phyloP scores from a whole-genome alignment of 1,139 yeast species.

The Suhomyces yuchorum region DNA sequence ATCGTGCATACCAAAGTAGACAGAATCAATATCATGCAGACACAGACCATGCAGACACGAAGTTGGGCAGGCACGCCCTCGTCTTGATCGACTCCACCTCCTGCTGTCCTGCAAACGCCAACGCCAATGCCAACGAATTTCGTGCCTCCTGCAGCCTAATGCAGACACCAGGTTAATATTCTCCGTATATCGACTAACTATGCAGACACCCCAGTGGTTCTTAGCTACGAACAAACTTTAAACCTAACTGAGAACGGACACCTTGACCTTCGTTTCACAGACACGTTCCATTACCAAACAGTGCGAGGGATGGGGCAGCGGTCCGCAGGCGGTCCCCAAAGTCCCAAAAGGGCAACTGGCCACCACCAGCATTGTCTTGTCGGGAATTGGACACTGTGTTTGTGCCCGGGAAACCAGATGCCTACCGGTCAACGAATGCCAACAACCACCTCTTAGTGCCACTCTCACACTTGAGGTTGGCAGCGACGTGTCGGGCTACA shows the following conservation, averaged over 20 bases:
- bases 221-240: neutral
- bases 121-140: neutral
- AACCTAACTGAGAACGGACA: neutral
- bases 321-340: too few relatives aligned
- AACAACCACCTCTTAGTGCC: too few relatives aligned
- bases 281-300: neutral
- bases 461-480: neutral
- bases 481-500: neutral
- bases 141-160: neutral
- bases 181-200: neutral
- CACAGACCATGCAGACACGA: neutral
- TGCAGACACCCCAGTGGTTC: neutral
- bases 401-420: too few relatives aligned
- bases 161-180: neutral
- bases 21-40: neutral
- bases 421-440: too few relatives aligned
- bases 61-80: neutral
- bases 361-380: too few relatives aligned
- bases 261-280: too few relatives aligned
- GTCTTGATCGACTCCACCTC: neutral
- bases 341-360: too few relatives aligned
- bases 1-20: neutral
- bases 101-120: neutral
- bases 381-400: too few relatives aligned
- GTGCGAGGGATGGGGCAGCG: too few relatives aligned